Conservation (phyloP, 371 early-diverging fungal genomes). For the Lichtheimia corymbifera region DNA sequence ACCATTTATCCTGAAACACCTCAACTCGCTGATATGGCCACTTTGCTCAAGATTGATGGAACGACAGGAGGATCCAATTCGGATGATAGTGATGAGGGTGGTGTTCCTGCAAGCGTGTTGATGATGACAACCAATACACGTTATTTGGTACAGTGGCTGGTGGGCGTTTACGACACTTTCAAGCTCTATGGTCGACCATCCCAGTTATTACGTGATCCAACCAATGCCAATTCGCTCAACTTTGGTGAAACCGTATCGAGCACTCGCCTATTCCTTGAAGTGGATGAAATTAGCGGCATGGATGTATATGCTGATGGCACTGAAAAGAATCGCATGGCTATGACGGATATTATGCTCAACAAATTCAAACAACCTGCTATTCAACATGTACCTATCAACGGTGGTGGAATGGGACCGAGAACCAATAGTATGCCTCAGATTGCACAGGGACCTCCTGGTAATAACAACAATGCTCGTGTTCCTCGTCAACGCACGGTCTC, state of each 20-base stretch:
- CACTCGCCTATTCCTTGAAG: constrained; percentile 37
- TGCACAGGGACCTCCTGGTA: background rate
- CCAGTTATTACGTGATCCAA: constrained; percentile 28
- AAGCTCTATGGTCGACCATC: constrained; percentile 53
- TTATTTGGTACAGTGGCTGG: constrained; percentile 50
- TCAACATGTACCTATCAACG: background rate
- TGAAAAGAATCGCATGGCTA: constrained; percentile 29
- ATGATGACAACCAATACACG: constrained; percentile 43
- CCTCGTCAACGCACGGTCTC: constrained; percentile 13
- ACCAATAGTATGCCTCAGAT: constrained; percentile 21
- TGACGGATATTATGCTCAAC: constrained; percentile 22
- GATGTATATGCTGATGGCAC: constrained; percentile 24
- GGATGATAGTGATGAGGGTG: constrained; percentile 15
- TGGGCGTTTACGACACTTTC: constrained; percentile 50
- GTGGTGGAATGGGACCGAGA: constrained; percentile 16
- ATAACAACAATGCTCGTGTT: background rate
- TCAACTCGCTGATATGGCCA: constrained; percentile 40
- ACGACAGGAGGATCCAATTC: constrained; percentile 16
- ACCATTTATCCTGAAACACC: constrained; percentile 70
- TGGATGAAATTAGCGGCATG: constrained; percentile 24
- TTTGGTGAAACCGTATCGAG: constrained; percentile 32
- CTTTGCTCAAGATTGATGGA: constrained; percentile 48
- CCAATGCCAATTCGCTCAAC: constrained; percentile 31
- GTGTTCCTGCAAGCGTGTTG: constrained; percentile 28
- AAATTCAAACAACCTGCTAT: constrained; percentile 18